These are phyloP conservation scores for Suhomyces maxii DNA, from an alignment of 1,139 yeast species.

Conservation along the genomic window DNA sequence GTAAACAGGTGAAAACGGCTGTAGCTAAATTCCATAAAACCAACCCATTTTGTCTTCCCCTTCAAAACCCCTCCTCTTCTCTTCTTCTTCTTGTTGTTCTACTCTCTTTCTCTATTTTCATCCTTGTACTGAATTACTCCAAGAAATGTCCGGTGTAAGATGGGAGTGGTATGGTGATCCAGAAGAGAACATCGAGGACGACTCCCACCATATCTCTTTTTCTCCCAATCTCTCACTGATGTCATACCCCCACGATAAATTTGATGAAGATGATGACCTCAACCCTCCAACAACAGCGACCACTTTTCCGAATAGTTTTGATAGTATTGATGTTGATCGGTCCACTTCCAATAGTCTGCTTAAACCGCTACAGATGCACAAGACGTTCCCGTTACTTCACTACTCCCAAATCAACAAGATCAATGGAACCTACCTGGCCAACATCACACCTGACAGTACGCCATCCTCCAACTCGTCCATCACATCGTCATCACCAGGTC, in stretches of 20 bases:
- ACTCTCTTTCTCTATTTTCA: too few relatives aligned
- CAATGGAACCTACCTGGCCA: neutral
- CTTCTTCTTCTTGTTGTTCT: too few relatives aligned
- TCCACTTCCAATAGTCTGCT: too few relatives aligned
- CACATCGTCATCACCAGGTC: neutral
- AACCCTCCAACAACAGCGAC: too few relatives aligned
- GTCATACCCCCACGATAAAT: too few relatives aligned
- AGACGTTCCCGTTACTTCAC: neutral
- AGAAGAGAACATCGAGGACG: neutral
- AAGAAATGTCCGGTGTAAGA: neutral
- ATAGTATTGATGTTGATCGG: too few relatives aligned
- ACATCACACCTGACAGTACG: neutral
- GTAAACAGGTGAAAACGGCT: neutral
- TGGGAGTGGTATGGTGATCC: neutral
- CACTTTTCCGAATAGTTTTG: too few relatives aligned
- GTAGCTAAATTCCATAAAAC: neutral
- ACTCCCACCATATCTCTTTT: neutral
- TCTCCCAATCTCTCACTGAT: neutral
- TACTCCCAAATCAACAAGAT: conserved; percentile 1
- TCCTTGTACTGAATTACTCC: too few relatives aligned
- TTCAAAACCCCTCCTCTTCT: too few relatives aligned
- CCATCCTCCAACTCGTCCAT: neutral
- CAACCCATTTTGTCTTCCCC: too few relatives aligned
- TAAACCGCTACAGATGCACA: too few relatives aligned
- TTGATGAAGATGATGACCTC: too few relatives aligned